These are phyloP conservation scores for Saccharum officinarum DNA, from an alignment of 176 grass and related monocot species.

Conservation along the genomic window DNA sequence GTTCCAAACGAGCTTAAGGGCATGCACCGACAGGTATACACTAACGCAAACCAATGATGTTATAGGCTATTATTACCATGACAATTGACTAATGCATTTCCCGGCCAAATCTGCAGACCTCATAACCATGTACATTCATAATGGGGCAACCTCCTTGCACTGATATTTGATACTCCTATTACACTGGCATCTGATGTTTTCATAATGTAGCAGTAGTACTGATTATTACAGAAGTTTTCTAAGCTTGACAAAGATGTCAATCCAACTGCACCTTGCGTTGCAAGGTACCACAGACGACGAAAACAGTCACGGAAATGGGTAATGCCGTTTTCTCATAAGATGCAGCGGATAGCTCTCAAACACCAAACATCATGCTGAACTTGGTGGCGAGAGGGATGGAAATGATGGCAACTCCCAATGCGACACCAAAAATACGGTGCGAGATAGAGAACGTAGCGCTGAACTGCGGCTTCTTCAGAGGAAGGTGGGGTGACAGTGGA, in stretches of 20 bases:
- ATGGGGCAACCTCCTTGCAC: neutral
- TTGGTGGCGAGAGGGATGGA: constrained; percentile 62
- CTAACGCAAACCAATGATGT: neutral
- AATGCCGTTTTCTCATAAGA: neutral
- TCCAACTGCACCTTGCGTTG: constrained; percentile 33
- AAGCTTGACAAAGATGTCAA: constrained; percentile 9
- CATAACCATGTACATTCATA: neutral
- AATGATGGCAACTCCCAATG: constrained; percentile 57
- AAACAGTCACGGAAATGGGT: constrained; percentile 12
- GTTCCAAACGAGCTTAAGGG: neutral
- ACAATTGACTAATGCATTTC: neutral
- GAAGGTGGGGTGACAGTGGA: constrained; percentile 78
- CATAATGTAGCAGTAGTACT: neutral
- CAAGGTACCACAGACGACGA: neutral
- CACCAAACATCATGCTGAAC: constrained; percentile 57
- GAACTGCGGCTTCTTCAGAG: constrained; percentile 81
- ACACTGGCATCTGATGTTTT: neutral
- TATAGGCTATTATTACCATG: neutral
- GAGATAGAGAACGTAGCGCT: constrained; percentile 76
- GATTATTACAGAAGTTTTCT: constrained; percentile 31
- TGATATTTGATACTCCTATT: neutral
- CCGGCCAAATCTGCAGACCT: neutral
- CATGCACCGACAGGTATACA: neutral
- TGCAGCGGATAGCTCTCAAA: constrained; percentile 38
- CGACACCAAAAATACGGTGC: constrained; percentile 69